phyloP scores from a whole-genome alignment of 352 stramenopile species.

The Pythium insidiosum region DNA sequence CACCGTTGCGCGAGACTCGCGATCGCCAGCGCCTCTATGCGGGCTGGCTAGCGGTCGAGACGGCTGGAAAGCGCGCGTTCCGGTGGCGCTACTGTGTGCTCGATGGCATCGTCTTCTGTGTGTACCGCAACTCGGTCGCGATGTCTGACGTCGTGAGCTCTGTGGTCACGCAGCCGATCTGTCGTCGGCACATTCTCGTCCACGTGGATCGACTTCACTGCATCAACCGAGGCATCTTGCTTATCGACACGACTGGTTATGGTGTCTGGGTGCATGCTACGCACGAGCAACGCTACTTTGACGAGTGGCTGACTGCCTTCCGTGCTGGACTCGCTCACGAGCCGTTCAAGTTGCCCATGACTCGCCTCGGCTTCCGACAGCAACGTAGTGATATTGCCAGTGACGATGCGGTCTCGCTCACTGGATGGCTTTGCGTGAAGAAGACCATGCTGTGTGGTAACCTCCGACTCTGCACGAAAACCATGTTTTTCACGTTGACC shows the following conservation, averaged over 20 bases:
- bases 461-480: conserved; percentile 8
- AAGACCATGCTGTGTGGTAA: conserved; percentile 7
- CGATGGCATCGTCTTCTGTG: conserved; percentile 21
- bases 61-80: conserved; percentile 23
- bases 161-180: not conserved
- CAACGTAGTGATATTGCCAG: conserved; percentile 3
- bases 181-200: conserved; percentile 8
- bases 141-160: not conserved
- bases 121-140: conserved; percentile 8
- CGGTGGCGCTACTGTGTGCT: conserved; percentile 33
- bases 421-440: conserved; percentile 22
- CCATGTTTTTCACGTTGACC: conserved; percentile 29
- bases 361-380: conserved; percentile 9
- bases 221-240: conserved; percentile 30
- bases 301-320: conserved; percentile 27
- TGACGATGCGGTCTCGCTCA: conserved; percentile 3
- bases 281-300: conserved; percentile 22
- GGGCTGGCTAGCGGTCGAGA: conserved; percentile 29
- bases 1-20: too few species aligned
- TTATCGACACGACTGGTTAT: conserved; percentile 18
- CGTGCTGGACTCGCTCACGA: conserved; percentile 8
- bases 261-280: conserved; percentile 28
- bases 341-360: conserved; percentile 3
- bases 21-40: conserved; percentile 9
- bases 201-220: conserved; percentile 30